phyloP scores from a whole-genome alignment of 495 filamentous ascomycete species.

The Barbatosphaeria neglecta region DNA sequence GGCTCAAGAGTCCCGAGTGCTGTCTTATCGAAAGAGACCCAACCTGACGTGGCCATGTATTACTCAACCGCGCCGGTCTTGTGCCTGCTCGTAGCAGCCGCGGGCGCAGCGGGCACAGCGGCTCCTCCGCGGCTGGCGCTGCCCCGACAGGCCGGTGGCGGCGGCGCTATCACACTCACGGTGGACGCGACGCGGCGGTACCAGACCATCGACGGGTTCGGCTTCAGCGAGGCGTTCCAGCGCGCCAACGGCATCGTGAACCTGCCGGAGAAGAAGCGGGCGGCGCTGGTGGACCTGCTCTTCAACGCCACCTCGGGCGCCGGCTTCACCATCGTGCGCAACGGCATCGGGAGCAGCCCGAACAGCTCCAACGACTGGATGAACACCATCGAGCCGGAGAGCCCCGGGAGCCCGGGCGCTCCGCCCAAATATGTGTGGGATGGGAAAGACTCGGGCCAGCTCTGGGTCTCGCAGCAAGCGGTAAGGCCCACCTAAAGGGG shows the following conservation, averaged over 20 bases:
- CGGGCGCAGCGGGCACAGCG: no score
- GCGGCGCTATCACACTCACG: slow-evolving; percentile 10
- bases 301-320: slow-evolving; percentile 37
- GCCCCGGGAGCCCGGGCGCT: slow-evolving; percentile 20
- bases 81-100: neutral
- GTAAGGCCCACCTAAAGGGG: slow-evolving; percentile 3
- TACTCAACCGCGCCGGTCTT: no score
- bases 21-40: no score
- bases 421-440: slow-evolving; percentile 30
- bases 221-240: slow-evolving; percentile 39
- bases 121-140: no score
- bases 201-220: slow-evolving; percentile 35
- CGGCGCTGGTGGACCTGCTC: slow-evolving; percentile 30
- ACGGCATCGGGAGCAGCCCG: slow-evolving; percentile 24
- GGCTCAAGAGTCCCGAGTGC: no score
- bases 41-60: no score
- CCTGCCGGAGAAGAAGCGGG: slow-evolving; percentile 13
- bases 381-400: slow-evolving; percentile 28
- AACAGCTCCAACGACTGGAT: slow-evolving; percentile 11
- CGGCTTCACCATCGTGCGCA: slow-evolving; percentile 43
- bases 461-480: slow-evolving; percentile 40
- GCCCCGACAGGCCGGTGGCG: neutral
- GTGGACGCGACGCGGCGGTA: slow-evolving; percentile 18
- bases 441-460: slow-evolving; percentile 30
- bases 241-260: slow-evolving; percentile 30